Evolutionary conservation across 2,329 filamentous ascomycete species (phyloP), one percentile per base, ranked within the genome.

Genomic region (Diaporthe capsici): DNA sequence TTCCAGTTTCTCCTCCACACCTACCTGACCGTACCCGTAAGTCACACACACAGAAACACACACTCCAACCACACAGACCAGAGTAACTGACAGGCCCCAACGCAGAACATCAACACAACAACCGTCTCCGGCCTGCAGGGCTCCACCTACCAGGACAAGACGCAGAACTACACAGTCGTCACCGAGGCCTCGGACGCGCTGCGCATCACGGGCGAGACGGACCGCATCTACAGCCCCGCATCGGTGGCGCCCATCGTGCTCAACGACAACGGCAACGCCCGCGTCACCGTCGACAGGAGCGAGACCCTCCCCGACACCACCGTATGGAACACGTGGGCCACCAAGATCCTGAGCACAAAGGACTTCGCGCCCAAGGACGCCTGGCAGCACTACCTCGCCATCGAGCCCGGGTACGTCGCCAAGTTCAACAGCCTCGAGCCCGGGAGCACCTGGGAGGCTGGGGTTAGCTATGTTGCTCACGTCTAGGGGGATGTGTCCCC

Each of bases 1-100:
- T 68, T 73, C 72, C 72, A 73, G 1, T 73, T 73, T 61, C 60
- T 73, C 7, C 60, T 73, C 7, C 72, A 73, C 39, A 73, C 72
- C 39, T 73, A 73, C 55, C 60, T 73, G 20, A 57, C 72, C 47
- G 72, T 73, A 5, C 72, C 60, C 13, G 72, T 68, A 73, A 73
- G 72, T 31, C 22, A 10, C 8, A 37, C 17, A 31, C 4, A n/a
- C 8, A 37, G n/a, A 10, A 1, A n/a, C 15, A 5, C 28, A 9
- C 20, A 10, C 1, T 17, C n/a, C 2, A 9, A 20, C 8, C 20
- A 49, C 42, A 49, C 22, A 22, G 17, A 20, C 12, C 25, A 7
- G 7, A 12, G 2, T 8, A 3, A 49, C 49, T 73, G 7, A 73
- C 17, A 25, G 20, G 20, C 4, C 8, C 12, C 13, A 31, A 47